A percentile compares a stretch with the other conserved stretches of the same genome.
These are phyloP conservation scores for Capsicum pubescens DNA, from an alignment of 257 asterid genomes.

Conservation along the genomic window DNA sequence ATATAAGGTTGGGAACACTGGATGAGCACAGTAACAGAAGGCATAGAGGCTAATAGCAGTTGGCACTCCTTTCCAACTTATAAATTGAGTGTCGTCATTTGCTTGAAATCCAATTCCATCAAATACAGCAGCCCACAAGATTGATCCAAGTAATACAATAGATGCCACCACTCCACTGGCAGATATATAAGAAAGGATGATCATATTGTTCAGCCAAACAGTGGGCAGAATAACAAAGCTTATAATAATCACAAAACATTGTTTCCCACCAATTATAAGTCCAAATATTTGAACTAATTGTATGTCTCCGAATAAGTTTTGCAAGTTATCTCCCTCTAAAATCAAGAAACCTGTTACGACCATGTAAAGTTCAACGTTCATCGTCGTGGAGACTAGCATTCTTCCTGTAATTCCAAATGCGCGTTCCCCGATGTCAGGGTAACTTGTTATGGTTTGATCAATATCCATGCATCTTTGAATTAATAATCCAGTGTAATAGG, in stretches of 20 bases:
- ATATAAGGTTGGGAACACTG: conserved; percentile 86
- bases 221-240: conserved; percentile 74
- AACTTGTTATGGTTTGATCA: conserved; percentile 59
- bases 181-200: conserved; percentile 75
- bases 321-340: conserved; percentile 79
- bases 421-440: conserved; percentile 75
- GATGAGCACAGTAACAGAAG: conserved; percentile 94
- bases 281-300: conserved; percentile 42
- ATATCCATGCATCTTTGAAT: conserved; percentile 83
- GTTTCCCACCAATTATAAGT: conserved; percentile 51
- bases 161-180: conserved; percentile 86
- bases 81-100: conserved; percentile 36
- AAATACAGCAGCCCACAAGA: conserved; percentile 67
- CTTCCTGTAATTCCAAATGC: conserved; percentile 76
- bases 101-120: conserved; percentile 67
- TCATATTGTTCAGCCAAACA: conserved; percentile 76
- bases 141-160: conserved; percentile 55
- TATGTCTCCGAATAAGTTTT: conserved; percentile 47
- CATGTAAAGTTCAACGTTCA: conserved; percentile 72
- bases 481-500: conserved; percentile 67
- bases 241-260: conserved; percentile 55
- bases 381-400: conserved; percentile 57
- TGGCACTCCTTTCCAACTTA: conserved; percentile 65
- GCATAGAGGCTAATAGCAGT: conserved; percentile 81
- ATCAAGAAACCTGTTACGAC: conserved; percentile 91